A percentile compares a stretch with the other conserved stretches of the same genome.
phyloP scores from a whole-genome alignment of 768 basidiomycete genomes.

The Clavaria fumosa region DNA sequence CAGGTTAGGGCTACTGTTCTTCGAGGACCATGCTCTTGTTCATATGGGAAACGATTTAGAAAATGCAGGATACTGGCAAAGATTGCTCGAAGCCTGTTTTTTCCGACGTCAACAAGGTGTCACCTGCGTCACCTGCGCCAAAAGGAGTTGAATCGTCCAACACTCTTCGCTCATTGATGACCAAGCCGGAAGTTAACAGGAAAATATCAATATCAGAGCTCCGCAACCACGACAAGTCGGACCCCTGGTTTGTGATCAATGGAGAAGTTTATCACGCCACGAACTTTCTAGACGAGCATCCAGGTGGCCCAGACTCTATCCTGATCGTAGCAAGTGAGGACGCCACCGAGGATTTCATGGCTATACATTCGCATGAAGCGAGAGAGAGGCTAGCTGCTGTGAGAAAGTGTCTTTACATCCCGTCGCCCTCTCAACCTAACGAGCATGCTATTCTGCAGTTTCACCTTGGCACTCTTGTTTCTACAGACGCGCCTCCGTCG shows the following conservation, averaged over 20 bases:
- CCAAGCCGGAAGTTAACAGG: constrained; percentile 27
- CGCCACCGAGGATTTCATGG: constrained; percentile 48
- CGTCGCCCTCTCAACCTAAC: no score
- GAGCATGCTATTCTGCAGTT: no score
- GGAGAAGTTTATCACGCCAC: constrained; percentile 43
- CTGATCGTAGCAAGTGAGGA: constrained; percentile 40
- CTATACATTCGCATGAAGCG: constrained; percentile 42
- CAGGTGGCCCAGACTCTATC: constrained; percentile 43
- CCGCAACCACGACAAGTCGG: constrained; percentile 20
- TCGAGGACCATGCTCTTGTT: no score
- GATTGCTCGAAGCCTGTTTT: constrained; percentile 31
- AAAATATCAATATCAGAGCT: constrained; percentile 31
- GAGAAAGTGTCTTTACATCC: constrained; percentile 5
- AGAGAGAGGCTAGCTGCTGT: constrained; percentile 26
- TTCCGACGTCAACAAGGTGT: constrained; percentile 6
- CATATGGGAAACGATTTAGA: constrained; percentile 16
- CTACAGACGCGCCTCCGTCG: constrained; percentile 2
- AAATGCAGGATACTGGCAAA: constrained; percentile 29
- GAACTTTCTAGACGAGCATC: constrained; percentile 36
- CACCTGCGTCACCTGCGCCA: not conserved
- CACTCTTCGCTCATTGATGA: constrained; percentile 24
- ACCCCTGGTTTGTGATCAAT: constrained; percentile 37
- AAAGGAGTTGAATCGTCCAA: constrained; percentile 2
- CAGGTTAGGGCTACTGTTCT: no score
- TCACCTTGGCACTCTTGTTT: constrained; percentile 35